Evolutionary conservation across 1,284 basidiomycete species (phyloP), one percentile per base, ranked within the genome.

Genomic region (Sanghuangporus weigelae): DNA sequence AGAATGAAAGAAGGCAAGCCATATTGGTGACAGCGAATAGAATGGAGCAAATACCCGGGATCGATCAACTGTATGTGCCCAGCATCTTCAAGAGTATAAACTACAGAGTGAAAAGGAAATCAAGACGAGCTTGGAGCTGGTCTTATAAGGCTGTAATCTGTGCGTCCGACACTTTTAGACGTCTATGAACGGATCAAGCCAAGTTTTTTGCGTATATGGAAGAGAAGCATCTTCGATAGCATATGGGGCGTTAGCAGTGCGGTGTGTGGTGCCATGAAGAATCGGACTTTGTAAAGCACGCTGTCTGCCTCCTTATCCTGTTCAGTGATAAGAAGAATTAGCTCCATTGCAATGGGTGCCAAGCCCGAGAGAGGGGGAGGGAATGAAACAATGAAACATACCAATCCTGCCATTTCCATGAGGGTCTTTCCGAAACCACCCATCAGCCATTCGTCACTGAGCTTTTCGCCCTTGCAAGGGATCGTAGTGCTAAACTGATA

Each of bases 381-480:
- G 36, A 8, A 38, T 7, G 53, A 36, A 26, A 56, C 57, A 8
- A 38, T 7, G 53, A 36, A 26, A 56, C 57, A 31, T 42, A 66
- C 62, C 31, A 23, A 48, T n/a, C 40, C 44, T n/a, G 62, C 39
- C 16, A 66, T 14, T 31, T 56, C 23, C 57, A 67, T 31, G 12
- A 64, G 5, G 39, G 50, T 49, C 2, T 39, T 39, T 2, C 48
- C 55, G 11, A 61, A 10, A 35, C 50, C 50, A 12, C 51, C 59
- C 50, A n/a, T n/a, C 19, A 65, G 14, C 19, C 48, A 53, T 26
- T 65, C 64, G 44, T 63, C 62, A 38, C 57, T 63, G 14, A 44
- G 35, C 51, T 51, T 62, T 49, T 67, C 66, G 21, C 64, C 66
- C 16, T 59, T 54, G 12, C 57, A 57, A 7, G 66, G 66, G 2